phyloP scores from a whole-genome alignment of 371 early-diverging fungal genomes.

The Mortierella sp. region DNA sequence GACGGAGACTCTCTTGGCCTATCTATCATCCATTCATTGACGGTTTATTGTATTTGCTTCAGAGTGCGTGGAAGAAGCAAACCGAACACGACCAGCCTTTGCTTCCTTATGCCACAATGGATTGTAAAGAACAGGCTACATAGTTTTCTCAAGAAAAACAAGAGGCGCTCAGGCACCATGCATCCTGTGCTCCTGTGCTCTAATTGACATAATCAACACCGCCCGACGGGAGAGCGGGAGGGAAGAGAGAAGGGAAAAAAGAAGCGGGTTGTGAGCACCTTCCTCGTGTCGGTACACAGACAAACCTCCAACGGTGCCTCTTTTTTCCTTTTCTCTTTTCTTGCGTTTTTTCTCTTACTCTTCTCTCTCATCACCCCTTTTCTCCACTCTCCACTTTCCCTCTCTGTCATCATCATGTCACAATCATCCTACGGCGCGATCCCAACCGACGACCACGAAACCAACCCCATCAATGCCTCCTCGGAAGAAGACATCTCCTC shows the following conservation, averaged over 20 bases:
- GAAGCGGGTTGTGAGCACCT: background rate
- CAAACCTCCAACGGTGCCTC: background rate
- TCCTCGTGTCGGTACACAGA: background rate
- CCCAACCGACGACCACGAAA: conserved; percentile 29
- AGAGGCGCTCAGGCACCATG: background rate
- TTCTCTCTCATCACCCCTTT: background rate
- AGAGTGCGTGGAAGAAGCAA: background rate
- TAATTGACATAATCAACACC: background rate
- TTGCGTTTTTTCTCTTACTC: background rate
- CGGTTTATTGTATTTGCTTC: too few relatives aligned
- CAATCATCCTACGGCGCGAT: conserved; percentile 47
- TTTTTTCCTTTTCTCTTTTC: conserved; percentile 7
- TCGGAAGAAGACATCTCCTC: background rate
- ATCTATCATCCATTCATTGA: too few relatives aligned
- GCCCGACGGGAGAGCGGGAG: background rate
- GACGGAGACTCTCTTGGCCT: background rate
- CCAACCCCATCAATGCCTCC: background rate
- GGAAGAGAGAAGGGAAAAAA: background rate
- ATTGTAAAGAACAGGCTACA: background rate
- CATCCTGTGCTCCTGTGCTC: background rate
- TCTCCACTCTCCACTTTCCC: background rate
- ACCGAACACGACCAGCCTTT: background rate
- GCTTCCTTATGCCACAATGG: background rate
- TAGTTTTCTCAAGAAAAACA: background rate
- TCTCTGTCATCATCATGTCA: conserved; percentile 19